phyloP scores from a whole-genome alignment of 2,329 filamentous ascomycete species.

The Aureobasidium leucospermi region DNA sequence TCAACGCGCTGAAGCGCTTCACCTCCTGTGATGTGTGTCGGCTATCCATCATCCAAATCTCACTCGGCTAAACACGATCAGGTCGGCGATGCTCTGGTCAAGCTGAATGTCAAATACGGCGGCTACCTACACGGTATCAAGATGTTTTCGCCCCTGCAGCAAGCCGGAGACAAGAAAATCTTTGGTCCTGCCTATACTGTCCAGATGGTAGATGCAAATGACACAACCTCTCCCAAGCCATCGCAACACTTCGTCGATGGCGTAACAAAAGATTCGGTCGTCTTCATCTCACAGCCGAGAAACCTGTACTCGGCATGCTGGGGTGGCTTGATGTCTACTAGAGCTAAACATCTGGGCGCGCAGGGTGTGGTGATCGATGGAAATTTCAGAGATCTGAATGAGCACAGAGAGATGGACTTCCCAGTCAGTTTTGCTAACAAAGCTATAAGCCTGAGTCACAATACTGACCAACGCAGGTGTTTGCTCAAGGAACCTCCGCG shows the following conservation, averaged over 20 bases:
- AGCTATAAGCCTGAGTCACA: background rate
- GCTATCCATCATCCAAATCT: background rate
- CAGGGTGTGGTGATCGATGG: conserved; percentile 34
- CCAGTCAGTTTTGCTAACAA: conserved; percentile 12
- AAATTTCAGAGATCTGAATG: conserved; percentile 30
- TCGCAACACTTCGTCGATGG: conserved; percentile 30
- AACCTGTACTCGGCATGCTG: conserved; percentile 30
- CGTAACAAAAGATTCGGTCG: conserved; percentile 28
- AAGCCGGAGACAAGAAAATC: conserved; percentile 1
- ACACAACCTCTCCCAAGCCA: conserved; percentile 27
- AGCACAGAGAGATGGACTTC: conserved; percentile 19
- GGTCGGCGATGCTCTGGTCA: conserved; percentile 32
- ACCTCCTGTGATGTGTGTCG: conserved; percentile 9
- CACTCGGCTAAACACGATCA: conserved; percentile 13
- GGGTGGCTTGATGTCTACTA: conserved; percentile 34
- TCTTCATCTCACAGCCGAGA: conserved; percentile 33
- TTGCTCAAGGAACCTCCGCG: conserved; percentile 26
- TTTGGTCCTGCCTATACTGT: conserved; percentile 11
- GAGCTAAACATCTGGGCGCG: conserved; percentile 29
- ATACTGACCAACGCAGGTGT: conserved; percentile 19
- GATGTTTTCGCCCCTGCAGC: conserved; percentile 22
- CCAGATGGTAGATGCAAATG: conserved; percentile 26
- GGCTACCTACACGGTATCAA: conserved; percentile 30
- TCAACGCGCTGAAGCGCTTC: conserved; percentile 11
- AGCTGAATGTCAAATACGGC: conserved; percentile 27